phyloP scores from a whole-genome alignment of 306 rosid species.

The Pachyrhizus erosus region DNA sequence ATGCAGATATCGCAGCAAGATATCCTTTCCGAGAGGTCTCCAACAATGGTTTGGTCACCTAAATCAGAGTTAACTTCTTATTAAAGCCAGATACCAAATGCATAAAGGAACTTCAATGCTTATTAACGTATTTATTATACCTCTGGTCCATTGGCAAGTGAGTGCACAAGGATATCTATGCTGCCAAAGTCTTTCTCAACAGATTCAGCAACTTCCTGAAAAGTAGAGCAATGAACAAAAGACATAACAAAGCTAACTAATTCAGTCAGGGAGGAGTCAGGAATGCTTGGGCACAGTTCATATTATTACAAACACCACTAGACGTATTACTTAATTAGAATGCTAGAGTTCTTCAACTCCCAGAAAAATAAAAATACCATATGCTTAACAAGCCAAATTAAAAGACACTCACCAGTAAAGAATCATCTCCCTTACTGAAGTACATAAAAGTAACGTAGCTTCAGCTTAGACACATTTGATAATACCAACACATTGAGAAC shows the following conservation, averaged over 20 bases:
- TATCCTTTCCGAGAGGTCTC: constrained; percentile 98
- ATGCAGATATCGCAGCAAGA: constrained; percentile 96
- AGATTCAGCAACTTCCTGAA: constrained; percentile 92
- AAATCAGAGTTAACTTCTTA: constrained; percentile 37
- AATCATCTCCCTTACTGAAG: constrained; percentile 1
- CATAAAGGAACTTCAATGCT: constrained; percentile 10
- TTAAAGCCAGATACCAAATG: constrained; percentile 10
- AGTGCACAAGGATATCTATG: constrained; percentile 97
- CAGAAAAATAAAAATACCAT: constrained; percentile 5
- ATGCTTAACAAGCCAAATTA: constrained; percentile 16
- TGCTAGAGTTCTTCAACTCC: not conserved
- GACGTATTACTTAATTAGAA: not conserved
- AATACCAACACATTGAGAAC: no score
- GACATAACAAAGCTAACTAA: constrained; percentile 21
- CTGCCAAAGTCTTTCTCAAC: constrained; percentile 94
- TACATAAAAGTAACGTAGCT: constrained; percentile 1
- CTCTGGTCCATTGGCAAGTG: constrained; percentile 99
- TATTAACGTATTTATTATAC: constrained; percentile 49
- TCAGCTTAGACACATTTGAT: no score
- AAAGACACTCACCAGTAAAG: constrained; percentile 8
- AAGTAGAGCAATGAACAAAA: constrained; percentile 25
- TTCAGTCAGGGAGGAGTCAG: not conserved
- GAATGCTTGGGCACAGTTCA: not conserved
- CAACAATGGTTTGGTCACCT: constrained; percentile 91
- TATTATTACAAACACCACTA: constrained; percentile 21